Evolutionary conservation across 805 yeast species (phyloP).

Genomic region (Suhomyces sp.): DNA sequence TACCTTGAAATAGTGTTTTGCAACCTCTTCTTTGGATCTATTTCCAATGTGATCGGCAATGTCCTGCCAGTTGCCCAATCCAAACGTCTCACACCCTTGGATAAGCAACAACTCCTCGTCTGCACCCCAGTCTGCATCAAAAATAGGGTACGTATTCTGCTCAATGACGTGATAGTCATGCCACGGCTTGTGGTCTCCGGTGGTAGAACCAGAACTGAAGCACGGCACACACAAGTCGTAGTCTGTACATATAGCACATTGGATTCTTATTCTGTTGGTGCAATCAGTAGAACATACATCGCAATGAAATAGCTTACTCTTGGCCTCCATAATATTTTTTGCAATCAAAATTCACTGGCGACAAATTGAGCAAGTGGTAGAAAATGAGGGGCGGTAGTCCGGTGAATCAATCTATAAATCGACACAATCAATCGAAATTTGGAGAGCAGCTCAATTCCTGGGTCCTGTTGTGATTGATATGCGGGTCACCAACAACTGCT

Average conservation of each 20-base stretch:
- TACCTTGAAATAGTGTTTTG: conserved; percentile 68
- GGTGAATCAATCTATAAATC: conserved; percentile 2
- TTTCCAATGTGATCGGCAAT: conserved; percentile 96
- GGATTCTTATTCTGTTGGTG: conserved; percentile 83
- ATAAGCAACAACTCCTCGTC: conserved; percentile 89
- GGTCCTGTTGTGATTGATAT: background rate
- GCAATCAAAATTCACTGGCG: background rate
- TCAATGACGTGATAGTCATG: conserved; percentile 91
- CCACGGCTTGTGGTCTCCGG: conserved; percentile 89
- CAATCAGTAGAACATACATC: conserved; percentile 97
- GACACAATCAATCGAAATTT: conserved; percentile 1
- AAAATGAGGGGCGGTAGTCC: background rate
- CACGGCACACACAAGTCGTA: conserved; percentile 98
- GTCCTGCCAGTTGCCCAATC: conserved; percentile 97
- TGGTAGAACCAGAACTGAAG: conserved; percentile 76
- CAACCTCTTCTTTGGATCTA: conserved; percentile 87
- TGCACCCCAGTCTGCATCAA: conserved; percentile 94
- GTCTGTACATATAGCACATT: conserved; percentile 90
- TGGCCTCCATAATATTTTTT: conserved; percentile 30
- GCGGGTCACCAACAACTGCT: background rate
- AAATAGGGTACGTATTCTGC: conserved; percentile 91
- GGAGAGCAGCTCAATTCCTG: background rate
- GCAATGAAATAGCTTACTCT: conserved; percentile 64
- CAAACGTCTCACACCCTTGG: conserved; percentile 88
- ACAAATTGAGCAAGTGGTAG: background rate